phyloP scores from a whole-genome alignment of 208 protist genomes.

The Polymyxa betae region DNA sequence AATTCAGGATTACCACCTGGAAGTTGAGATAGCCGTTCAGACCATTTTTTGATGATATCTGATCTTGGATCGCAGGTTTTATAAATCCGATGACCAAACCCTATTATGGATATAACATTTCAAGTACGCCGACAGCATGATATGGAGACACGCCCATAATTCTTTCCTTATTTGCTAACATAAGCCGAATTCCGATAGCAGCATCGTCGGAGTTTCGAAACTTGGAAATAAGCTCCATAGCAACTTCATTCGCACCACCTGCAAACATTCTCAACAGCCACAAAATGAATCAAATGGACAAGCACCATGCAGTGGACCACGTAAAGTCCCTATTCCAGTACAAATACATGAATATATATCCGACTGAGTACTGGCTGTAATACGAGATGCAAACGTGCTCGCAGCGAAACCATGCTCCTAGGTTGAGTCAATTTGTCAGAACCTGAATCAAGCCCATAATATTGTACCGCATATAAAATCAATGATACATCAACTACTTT shows the following conservation, averaged over 20 bases:
- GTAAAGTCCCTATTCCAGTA: slow-evolving; percentile 50
- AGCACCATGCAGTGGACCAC: slow-evolving; percentile 34
- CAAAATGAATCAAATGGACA: not conserved
- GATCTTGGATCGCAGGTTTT: slow-evolving; percentile 36
- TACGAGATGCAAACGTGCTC: slow-evolving; percentile 15
- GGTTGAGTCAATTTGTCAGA: not conserved
- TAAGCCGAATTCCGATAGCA: not conserved
- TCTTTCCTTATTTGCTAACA: slow-evolving; percentile 20
- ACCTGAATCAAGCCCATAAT: not conserved
- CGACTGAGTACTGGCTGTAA: slow-evolving; percentile 8
- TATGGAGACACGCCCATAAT: slow-evolving; percentile 30
- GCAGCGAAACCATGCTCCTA: slow-evolving; percentile 58
- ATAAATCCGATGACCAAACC: slow-evolving; percentile 53
- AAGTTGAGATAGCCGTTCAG: not conserved
- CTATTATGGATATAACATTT: not conserved
- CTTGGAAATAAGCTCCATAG: slow-evolving; percentile 9
- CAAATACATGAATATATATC: slow-evolving; percentile 55
- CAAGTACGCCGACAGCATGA: not conserved
- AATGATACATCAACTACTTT: slow-evolving; percentile 9
- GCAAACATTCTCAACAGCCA: not conserved
- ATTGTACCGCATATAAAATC: slow-evolving; percentile 15
- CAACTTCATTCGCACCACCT: slow-evolving; percentile 53
- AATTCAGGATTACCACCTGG: slow-evolving; percentile 33
- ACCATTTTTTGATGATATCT: slow-evolving; percentile 42
- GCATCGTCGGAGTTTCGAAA: not conserved